phyloP scores from a whole-genome alignment of 306 rosid species.

The Mucuna pruriens region DNA sequence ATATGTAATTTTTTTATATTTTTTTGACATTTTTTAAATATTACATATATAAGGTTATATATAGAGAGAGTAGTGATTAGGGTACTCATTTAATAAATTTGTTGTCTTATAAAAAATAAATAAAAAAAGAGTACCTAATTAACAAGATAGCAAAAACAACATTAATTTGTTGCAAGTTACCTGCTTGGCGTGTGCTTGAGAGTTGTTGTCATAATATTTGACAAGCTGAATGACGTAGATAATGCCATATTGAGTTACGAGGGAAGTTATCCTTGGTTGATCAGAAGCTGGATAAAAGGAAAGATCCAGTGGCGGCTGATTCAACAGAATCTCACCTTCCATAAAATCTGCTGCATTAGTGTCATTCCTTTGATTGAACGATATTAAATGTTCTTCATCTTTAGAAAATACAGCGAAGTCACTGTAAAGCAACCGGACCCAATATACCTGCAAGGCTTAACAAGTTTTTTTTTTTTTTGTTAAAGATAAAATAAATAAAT shows the following conservation, averaged over 20 bases:
- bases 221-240: slow-evolving; percentile 55
- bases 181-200: slow-evolving; percentile 35
- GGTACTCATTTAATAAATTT: not conserved
- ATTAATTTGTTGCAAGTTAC: slow-evolving; percentile 40
- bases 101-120: no score
- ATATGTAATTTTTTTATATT: no score
- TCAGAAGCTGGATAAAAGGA: slow-evolving; percentile 60
- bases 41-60: no score
- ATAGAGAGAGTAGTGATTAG: no score
- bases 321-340: slow-evolving; percentile 61
- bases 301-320: slow-evolving; percentile 50
- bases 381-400: slow-evolving; percentile 69
- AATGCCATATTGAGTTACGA: slow-evolving; percentile 55
- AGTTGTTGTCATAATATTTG: slow-evolving; percentile 48
- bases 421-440: slow-evolving; percentile 60
- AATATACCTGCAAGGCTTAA: no score
- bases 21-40: no score
- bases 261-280: slow-evolving; percentile 49
- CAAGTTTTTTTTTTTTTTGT: no score
- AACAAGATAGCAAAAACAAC: not conserved
- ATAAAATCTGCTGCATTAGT: slow-evolving; percentile 46
- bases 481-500: no score
- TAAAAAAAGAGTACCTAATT: no score
- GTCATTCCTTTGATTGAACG: slow-evolving; percentile 27
- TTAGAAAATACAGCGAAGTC: slow-evolving; percentile 53